A percentile compares a stretch with the other conserved stretches of the same genome.
Conservation (phyloP, 371 early-diverging fungal genomes). For the Lichtheimia corymbifera region DNA sequence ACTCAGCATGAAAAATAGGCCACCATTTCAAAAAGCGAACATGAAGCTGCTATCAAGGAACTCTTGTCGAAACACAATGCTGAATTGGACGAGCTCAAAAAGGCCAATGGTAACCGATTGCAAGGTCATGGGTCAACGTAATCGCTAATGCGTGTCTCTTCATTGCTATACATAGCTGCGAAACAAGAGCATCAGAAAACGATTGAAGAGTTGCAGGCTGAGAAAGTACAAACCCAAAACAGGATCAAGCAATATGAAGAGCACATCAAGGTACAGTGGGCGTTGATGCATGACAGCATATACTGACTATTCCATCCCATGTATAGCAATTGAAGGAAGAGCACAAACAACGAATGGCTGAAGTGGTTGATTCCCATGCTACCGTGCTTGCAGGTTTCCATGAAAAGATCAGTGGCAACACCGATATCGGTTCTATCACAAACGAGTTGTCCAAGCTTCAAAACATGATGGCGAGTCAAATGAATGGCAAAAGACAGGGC, state of each 20-base stretch:
- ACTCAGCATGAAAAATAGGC: constrained; percentile 1
- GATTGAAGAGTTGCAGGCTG: constrained; percentile 2
- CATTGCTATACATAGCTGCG: not conserved
- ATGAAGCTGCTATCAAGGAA: constrained; percentile 3
- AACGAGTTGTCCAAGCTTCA: not conserved
- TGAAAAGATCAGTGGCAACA: constrained; percentile 1
- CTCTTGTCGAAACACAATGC: not conserved
- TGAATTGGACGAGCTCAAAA: not conserved
- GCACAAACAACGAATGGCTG: constrained; percentile 7
- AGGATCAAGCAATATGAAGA: not conserved
- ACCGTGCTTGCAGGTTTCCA: constrained; percentile 10
- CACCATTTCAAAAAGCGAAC: not conserved
- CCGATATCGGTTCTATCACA: not conserved
- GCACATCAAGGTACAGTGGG: not conserved
- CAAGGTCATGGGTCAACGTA: not conserved
- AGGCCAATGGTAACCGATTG: not conserved
- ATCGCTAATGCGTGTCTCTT: not conserved
- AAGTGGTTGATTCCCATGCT: constrained; percentile 6
- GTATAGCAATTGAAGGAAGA: constrained; percentile 1
- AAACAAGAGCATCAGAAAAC: constrained; percentile 8
- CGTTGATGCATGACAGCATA: not conserved
- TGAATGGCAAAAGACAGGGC: not conserved
- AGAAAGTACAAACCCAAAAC: not conserved
- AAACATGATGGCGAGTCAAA: constrained; percentile 4
- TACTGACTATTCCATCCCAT: no score